phyloP scores from a whole-genome alignment of 1,284 basidiomycete genomes.

The Tilletia setariae region DNA sequence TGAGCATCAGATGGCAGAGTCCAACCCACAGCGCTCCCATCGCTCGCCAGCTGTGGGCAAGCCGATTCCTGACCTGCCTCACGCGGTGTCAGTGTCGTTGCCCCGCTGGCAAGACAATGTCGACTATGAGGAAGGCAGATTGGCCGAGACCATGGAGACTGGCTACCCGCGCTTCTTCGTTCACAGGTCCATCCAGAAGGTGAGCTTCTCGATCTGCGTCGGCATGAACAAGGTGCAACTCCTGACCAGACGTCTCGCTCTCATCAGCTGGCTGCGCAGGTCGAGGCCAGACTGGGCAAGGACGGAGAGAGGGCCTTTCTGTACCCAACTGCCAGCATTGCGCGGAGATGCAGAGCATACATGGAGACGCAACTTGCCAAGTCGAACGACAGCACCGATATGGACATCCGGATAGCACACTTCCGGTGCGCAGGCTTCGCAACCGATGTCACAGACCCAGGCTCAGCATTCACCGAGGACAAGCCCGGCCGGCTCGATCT shows the following conservation, averaged over 20 bases:
- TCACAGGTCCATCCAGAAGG: conserved; percentile 80
- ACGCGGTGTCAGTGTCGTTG: conserved; percentile 95
- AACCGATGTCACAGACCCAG: conserved; percentile 1
- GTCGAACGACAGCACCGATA: background rate
- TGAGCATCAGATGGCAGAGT: too few species aligned
- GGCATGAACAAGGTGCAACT: background rate
- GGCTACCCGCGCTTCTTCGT: conserved; percentile 99
- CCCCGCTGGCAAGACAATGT: conserved; percentile 92
- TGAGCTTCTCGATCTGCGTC: conserved; percentile 51
- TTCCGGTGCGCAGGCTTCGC: conserved; percentile 14
- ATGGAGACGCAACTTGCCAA: conserved; percentile 34
- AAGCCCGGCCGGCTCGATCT: conserved; percentile 17
- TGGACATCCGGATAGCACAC: conserved; percentile 17
- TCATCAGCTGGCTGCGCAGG: conserved; percentile 28
- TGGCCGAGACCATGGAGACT: conserved; percentile 76
- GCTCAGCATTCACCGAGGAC: background rate
- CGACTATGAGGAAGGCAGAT: conserved; percentile 86
- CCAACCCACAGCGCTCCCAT: background rate
- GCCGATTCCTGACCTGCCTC: conserved; percentile 58
- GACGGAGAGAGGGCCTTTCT: conserved; percentile 41
- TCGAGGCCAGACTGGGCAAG: conserved; percentile 36
- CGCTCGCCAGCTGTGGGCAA: conserved; percentile 31
- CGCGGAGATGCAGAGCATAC: conserved; percentile 45
- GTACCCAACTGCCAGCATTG: conserved; percentile 40
- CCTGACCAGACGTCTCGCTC: background rate